phyloP scores from a whole-genome alignment of 345 rosid species.

The Bretschneidera sinensis region DNA sequence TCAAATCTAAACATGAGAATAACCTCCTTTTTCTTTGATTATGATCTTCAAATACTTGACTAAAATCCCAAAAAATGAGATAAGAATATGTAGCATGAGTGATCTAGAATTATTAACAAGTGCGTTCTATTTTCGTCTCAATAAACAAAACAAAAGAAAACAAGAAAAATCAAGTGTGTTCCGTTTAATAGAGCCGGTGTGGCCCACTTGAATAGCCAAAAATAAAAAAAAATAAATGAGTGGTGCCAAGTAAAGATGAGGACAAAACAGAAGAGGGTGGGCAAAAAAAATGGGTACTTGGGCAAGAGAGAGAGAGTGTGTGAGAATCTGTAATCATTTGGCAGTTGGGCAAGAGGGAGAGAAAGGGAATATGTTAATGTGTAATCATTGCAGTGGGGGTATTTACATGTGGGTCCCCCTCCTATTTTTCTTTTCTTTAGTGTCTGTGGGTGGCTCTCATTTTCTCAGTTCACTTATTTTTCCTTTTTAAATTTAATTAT shows the following conservation, averaged over 20 bases:
- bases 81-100: too few relatives aligned
- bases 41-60: too few relatives aligned
- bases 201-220: too few relatives aligned
- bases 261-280: slow-evolving; percentile 13
- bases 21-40: too few relatives aligned
- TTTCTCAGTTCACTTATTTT: slow-evolving; percentile 12
- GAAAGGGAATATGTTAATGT: neutral
- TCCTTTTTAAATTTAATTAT: neutral
- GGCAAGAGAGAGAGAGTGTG: neutral
- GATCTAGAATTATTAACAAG: too few relatives aligned
- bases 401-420: slow-evolving; percentile 21
- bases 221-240: neutral
- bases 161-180: neutral
- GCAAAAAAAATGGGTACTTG: neutral
- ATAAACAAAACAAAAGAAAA: neutral
- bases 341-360: neutral
- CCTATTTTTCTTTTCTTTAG: neutral
- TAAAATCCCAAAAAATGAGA: too few relatives aligned
- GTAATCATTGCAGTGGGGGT: neutral
- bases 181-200: too few relatives aligned
- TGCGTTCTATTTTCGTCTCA: too few relatives aligned
- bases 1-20: too few relatives aligned
- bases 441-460: slow-evolving; percentile 21
- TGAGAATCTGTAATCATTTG: neutral
- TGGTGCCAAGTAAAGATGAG: neutral